Base-by-base conservation (phyloP, 805 yeast species). In the Candida xyloterini region DNA sequence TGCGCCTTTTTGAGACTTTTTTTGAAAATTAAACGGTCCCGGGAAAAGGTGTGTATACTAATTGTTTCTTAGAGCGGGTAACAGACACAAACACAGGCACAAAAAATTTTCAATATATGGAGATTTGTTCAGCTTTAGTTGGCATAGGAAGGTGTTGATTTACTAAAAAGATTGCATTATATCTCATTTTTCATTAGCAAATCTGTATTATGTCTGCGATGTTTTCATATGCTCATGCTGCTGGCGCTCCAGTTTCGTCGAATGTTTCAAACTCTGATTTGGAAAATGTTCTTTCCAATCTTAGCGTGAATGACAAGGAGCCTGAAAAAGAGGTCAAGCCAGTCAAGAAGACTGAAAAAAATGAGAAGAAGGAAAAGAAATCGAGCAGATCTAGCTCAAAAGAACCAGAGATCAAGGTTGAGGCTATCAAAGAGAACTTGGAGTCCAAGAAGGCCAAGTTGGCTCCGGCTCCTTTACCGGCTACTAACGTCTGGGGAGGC, bases 401-500 rank as follows among this genome's bases (percentile, higher is more conserved):
- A 15, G 27, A 40, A 27, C 29, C 48, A 9, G 47, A 35, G 26
- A 15, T 46, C 7, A 32, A 40, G 16, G 30, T 30, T 4, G 33
- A 46, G n/a, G 18, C 43, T n/a, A 10, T 38, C n/a, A 48, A 39
- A 53, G 62, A 56, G 38, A 42, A 49, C 11, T 16, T 42, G 15
- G 45, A 49, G 40, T 40, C 52, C 37, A 57, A 56, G 35, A 53
- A 52, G 44, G 59, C 46, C 43, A 62, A 53, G 57, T 62, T 76
- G 21, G 78, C 81, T 8, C 85, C 86, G 4, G 86, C 86, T 20
- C 85, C 86, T 10, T 68, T 77, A 21, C 86, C 85, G 24, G 63
- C 67, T 35, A 73, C 71, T 28, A 77, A 71, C 50, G 81, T 81
- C n/a, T 81, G 87, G 87, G 75, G 74, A 44, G 52, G 54, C 13